phyloP scores from a whole-genome alignment of 257 asterid genomes.

The Nicotiana knightiana region DNA sequence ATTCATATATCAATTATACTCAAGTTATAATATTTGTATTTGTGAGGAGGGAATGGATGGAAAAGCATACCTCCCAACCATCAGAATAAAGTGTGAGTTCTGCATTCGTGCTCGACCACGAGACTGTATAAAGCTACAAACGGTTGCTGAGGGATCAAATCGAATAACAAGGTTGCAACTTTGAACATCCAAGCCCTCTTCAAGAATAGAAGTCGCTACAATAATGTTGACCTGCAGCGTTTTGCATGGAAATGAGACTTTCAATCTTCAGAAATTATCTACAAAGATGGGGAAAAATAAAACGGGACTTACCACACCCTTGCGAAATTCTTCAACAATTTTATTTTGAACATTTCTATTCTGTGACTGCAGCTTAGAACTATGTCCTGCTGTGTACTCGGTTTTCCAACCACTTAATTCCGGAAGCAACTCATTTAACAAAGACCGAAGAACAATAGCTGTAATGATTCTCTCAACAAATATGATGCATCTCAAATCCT shows the following conservation, averaged over 20 bases:
- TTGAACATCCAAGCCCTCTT: conserved; percentile 94
- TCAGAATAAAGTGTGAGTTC: conserved; percentile 66
- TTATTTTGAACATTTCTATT: conserved; percentile 51
- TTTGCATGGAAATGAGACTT: background rate
- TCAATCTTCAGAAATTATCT: background rate
- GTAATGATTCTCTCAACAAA: conserved; percentile 78
- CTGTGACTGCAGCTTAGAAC: conserved; percentile 42
- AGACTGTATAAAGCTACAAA: conserved; percentile 92
- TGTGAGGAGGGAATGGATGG: background rate
- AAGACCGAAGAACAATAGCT: conserved; percentile 52
- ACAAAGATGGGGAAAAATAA: background rate
- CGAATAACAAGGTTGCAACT: conserved; percentile 91
- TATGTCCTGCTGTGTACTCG: conserved; percentile 60
- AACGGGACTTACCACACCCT: conserved; percentile 22
- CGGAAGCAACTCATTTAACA: conserved; percentile 62
- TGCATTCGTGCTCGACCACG: conserved; percentile 96
- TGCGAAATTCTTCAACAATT: conserved; percentile 58
- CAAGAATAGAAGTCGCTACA: conserved; percentile 80
- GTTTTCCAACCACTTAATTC: conserved; percentile 56
- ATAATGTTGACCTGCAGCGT: conserved; percentile 65
- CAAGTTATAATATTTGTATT: too few relatives aligned
- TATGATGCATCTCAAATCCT: conserved; percentile 73
- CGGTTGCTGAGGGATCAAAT: conserved; percentile 68
- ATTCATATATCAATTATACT: background rate
- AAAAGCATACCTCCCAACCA: conserved; percentile 51